Evolutionary conservation across 2,329 filamentous ascomycete genomes (phyloP).

Genomic region (Cucurbitaria berberidis): DNA sequence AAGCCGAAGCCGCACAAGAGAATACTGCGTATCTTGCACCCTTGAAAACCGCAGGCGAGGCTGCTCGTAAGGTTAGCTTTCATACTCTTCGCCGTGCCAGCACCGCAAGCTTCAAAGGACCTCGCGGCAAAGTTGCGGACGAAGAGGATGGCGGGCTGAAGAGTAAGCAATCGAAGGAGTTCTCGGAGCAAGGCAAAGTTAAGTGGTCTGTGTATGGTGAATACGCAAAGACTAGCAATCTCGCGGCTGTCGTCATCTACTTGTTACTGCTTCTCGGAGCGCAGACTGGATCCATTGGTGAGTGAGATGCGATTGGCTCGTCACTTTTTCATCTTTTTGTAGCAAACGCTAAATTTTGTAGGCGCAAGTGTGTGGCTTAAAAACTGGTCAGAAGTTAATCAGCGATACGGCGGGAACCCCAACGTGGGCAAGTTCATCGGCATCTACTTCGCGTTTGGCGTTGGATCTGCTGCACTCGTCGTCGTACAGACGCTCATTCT

Average conservation of each 20-base stretch:
- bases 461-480: constrained; percentile 83
- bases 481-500: constrained; percentile 92
- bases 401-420: constrained; percentile 69
- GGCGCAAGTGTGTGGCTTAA: constrained; percentile 92
- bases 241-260: constrained; percentile 83
- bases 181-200: constrained; percentile 92
- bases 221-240: constrained; percentile 93
- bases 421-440: constrained; percentile 89
- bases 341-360: constrained; percentile 46
- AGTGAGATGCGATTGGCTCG: constrained; percentile 41
- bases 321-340: constrained; percentile 24
- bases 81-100: constrained; percentile 87
- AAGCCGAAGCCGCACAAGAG: constrained; percentile 70
- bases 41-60: constrained; percentile 66
- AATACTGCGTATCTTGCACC: constrained; percentile 72
- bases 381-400: constrained; percentile 84
- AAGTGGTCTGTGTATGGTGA: constrained; percentile 95
- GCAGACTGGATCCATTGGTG: constrained; percentile 81
- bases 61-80: constrained; percentile 70
- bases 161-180: constrained; percentile 86
- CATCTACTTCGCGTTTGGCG: constrained; percentile 92
- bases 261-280: constrained; percentile 76
- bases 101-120: constrained; percentile 85
- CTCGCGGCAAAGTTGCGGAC: constrained; percentile 81
- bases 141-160: constrained; percentile 78